A percentile compares a stretch with the other conserved stretches of the same genome.
These are phyloP conservation scores for Chaetomium tenue DNA, from an alignment of 495 filamentous ascomycete genomes.

Conservation along the genomic window DNA sequence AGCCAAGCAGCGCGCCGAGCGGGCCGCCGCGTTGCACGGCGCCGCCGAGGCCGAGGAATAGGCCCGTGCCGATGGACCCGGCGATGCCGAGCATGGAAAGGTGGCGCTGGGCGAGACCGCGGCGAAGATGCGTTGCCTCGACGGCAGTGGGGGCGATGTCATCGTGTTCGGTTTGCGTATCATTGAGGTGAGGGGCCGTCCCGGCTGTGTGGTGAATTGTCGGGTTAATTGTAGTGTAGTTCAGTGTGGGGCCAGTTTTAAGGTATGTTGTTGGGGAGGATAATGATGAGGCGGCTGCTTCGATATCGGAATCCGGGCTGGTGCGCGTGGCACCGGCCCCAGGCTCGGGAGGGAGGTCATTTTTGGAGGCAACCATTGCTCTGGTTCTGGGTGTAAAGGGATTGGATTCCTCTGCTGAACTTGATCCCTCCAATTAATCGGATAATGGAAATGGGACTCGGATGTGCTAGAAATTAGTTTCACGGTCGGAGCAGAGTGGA, in stretches of 20 bases:
- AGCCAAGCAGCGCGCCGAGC: slow-evolving; percentile 53
- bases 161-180: neutral
- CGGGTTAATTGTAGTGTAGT: neutral
- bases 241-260: neutral
- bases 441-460: too few relatives aligned
- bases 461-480: too few relatives aligned
- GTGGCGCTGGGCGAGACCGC: slow-evolving; percentile 47
- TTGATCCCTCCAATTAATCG: too few relatives aligned
- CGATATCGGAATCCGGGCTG: neutral
- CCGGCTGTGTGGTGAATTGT: neutral
- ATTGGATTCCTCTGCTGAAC: too few relatives aligned
- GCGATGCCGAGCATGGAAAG: slow-evolving; percentile 51
- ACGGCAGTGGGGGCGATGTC: neutral
- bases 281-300: neutral
- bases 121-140: slow-evolving; percentile 30
- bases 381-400: neutral
- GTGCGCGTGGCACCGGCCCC: neutral
- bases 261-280: neutral
- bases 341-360: neutral
- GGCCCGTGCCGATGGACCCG: slow-evolving; percentile 55
- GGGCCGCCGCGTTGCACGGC: slow-evolving; percentile 50
- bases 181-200: neutral
- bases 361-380: neutral
- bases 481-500: too few relatives aligned
- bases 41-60: slow-evolving; percentile 51